Percentiles rank a stretch among this genome's conserved stretches.
Evolutionary conservation across 2,329 filamentous ascomycete genomes (phyloP).

Genomic region (Colletotrichum gloeosporioides): DNA sequence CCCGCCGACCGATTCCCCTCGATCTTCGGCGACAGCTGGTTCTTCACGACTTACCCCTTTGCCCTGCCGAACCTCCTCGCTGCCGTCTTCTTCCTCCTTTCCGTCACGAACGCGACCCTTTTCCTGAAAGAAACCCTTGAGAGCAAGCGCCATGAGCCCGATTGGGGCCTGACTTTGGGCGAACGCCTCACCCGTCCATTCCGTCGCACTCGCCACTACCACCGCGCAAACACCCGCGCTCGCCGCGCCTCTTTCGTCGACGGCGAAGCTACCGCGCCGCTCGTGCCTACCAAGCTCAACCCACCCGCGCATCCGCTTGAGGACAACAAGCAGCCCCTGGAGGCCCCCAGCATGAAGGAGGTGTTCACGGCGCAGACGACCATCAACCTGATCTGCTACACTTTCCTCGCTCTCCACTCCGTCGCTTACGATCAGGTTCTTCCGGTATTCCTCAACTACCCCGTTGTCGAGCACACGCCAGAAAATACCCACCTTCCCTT

Average conservation of each 20-base stretch:
- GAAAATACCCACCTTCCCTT: conserved; percentile 73
- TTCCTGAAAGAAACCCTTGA: conserved; percentile 90
- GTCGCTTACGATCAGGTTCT: conserved; percentile 88
- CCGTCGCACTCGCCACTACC: conserved; percentile 27
- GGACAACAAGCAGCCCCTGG: conserved; percentile 14
- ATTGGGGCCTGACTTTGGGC: conserved; percentile 80
- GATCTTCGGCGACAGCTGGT: conserved; percentile 69
- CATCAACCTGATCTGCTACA: conserved; percentile 79
- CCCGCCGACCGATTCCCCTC: conserved; percentile 77
- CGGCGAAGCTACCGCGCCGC: conserved; percentile 60
- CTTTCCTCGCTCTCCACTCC: conserved; percentile 80
- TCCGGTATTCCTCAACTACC: conserved; percentile 87
- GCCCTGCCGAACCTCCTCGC: conserved; percentile 83
- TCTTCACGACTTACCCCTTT: conserved; percentile 82
- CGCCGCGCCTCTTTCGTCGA: conserved; percentile 57
- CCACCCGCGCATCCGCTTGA: conserved; percentile 26
- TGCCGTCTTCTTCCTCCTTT: conserved; percentile 77
- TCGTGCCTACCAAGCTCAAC: conserved; percentile 46
- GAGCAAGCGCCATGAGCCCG: conserved; percentile 68
- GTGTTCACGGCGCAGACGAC: conserved; percentile 78
- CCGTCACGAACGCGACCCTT: conserved; percentile 74
- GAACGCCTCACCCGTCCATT: conserved; percentile 59
- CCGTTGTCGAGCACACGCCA: conserved; percentile 59
- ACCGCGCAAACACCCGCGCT: conserved; percentile 27
- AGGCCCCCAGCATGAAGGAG: conserved; percentile 53